phyloP scores from a whole-genome alignment of 495 filamentous ascomycete species.

The Penicillium canariense region DNA sequence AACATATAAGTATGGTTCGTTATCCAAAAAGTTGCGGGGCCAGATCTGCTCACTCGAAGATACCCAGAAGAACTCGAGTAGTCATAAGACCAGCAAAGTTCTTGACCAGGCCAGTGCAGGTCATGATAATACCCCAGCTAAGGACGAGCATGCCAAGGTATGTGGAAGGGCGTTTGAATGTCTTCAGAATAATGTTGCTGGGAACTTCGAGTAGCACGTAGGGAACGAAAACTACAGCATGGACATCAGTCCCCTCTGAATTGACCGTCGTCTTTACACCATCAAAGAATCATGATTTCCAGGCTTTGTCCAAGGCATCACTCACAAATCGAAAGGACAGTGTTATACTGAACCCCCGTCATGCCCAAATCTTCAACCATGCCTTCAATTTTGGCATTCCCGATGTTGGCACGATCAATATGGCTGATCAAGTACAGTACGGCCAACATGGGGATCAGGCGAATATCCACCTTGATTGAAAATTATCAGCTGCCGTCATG shows the following conservation, averaged over 20 bases:
- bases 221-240: slow-evolving; percentile 58
- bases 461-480: slow-evolving; percentile 25
- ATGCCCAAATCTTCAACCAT: slow-evolving; percentile 59
- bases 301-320: no score
- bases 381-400: slow-evolving; percentile 74
- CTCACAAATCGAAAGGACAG: slow-evolving; percentile 60
- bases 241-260: background rate
- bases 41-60: slow-evolving; percentile 47
- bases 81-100: slow-evolving; percentile 60
- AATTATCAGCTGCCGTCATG: no score
- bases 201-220: slow-evolving; percentile 64
- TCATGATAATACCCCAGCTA: slow-evolving; percentile 54
- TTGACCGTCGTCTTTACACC: background rate
- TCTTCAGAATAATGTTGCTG: slow-evolving; percentile 53
- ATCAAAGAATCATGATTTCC: slow-evolving; percentile 41
- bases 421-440: slow-evolving; percentile 50
- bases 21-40: background rate
- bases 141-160: slow-evolving; percentile 48
- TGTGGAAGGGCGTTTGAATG: slow-evolving; percentile 28
- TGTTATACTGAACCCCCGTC: slow-evolving; percentile 60
- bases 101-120: slow-evolving; percentile 37
- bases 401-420: slow-evolving; percentile 62
- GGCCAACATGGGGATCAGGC: slow-evolving; percentile 32
- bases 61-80: slow-evolving; percentile 61
- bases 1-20: background rate